A percentile compares a stretch with the other conserved stretches of the same genome.
phyloP scores from a whole-genome alignment of 495 filamentous ascomycete genomes.

The Alectoria sarmentosa region DNA sequence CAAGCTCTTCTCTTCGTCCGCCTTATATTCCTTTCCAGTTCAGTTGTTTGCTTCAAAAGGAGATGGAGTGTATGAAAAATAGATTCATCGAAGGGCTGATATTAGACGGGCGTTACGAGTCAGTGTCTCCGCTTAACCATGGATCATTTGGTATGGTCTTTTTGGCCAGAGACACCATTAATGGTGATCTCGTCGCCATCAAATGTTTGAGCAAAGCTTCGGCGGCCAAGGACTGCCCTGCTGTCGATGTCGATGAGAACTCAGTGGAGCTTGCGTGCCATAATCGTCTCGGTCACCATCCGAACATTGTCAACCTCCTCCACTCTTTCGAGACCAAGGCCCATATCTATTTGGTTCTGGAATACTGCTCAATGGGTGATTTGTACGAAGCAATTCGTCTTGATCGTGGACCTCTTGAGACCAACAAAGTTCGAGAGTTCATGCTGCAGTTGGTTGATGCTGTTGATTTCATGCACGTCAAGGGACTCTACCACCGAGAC shows the following conservation, averaged over 20 bases:
- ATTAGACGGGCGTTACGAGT: slow-evolving; percentile 80
- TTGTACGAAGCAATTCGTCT: slow-evolving; percentile 93
- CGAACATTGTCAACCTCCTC: slow-evolving; percentile 89
- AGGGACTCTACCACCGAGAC: slow-evolving; percentile 92
- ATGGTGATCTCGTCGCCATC: slow-evolving; percentile 76
- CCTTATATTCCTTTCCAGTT: not conserved
- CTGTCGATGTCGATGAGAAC: slow-evolving; percentile 61
- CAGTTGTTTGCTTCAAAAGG: slow-evolving; percentile 17
- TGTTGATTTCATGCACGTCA: slow-evolving; percentile 81
- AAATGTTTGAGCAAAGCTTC: slow-evolving; percentile 82
- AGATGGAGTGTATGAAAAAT: slow-evolving; percentile 76
- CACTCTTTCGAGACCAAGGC: slow-evolving; percentile 86
- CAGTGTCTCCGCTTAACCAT: slow-evolving; percentile 90
- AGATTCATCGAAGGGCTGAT: slow-evolving; percentile 65
- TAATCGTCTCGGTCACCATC: slow-evolving; percentile 65
- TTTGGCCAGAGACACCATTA: slow-evolving; percentile 71
- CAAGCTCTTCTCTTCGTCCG: not conserved
- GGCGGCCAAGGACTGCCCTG: slow-evolving; percentile 44
- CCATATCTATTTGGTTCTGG: slow-evolving; percentile 87
- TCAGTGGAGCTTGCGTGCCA: slow-evolving; percentile 87
- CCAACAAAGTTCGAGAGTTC: slow-evolving; percentile 91
- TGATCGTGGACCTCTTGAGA: slow-evolving; percentile 81
- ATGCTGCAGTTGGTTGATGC: slow-evolving; percentile 92
- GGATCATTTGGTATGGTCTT: slow-evolving; percentile 99
- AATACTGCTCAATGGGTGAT: slow-evolving; percentile 94